These are phyloP conservation scores for Gnomoniopsis sp. DNA, from an alignment of 2,329 filamentous ascomycete genomes.

Conservation along the genomic window DNA sequence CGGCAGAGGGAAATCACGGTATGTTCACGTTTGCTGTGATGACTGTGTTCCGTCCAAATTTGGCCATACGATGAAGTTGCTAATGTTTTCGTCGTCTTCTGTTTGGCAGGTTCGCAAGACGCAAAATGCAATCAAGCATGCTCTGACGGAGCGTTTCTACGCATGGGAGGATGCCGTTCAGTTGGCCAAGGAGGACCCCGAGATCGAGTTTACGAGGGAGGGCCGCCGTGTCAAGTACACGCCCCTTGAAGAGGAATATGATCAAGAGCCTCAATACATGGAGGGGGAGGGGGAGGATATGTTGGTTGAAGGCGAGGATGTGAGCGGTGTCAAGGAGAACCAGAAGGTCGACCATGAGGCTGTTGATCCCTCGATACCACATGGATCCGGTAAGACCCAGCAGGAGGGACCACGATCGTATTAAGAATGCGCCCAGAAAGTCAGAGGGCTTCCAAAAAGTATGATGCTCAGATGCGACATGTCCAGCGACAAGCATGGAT, in stretches of 20 bases:
- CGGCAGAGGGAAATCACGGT: conserved; percentile 63
- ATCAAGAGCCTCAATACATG: conserved; percentile 15
- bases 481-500: too few relatives aligned
- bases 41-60: background rate
- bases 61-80: conserved; percentile 6
- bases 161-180: conserved; percentile 75
- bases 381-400: conserved; percentile 5
- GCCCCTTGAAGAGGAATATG: conserved; percentile 31
- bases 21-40: conserved; percentile 30
- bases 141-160: conserved; percentile 84
- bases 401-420: conserved; percentile 15
- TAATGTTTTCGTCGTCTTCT: conserved; percentile 9
- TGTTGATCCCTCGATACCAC: conserved; percentile 16
- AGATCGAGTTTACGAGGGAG: conserved; percentile 51
- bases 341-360: conserved; percentile 12
- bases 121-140: conserved; percentile 78
- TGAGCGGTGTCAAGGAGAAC: conserved; percentile 11
- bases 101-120: conserved; percentile 66
- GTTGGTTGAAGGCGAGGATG: background rate
- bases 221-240: background rate
- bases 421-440: conserved; percentile 3
- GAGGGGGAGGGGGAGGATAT: conserved; percentile 5
- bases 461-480: too few relatives aligned
- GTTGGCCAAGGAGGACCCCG: conserved; percentile 63
- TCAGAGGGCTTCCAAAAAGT: background rate